A percentile compares a stretch with the other conserved stretches of the same genome.
Evolutionary conservation across 371 early-diverging fungal species (phyloP).

Genomic region (Mucor velutinosus): DNA sequence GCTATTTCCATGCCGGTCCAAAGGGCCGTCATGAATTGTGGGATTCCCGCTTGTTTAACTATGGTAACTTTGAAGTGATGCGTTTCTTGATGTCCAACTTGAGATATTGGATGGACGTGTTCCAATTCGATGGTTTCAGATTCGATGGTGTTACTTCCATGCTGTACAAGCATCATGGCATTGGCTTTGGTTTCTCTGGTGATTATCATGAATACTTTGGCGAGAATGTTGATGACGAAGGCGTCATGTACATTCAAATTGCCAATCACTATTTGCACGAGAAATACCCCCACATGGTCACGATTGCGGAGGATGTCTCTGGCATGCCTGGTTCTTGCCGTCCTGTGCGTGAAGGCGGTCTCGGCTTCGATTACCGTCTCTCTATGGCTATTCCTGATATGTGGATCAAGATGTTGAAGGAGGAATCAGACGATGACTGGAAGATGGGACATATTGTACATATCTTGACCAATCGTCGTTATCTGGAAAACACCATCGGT

Average conservation of each 20-base stretch:
- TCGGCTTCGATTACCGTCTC: slow-evolving; percentile 97
- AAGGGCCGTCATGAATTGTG: slow-evolving; percentile 91
- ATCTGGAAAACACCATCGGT: slow-evolving; percentile 87
- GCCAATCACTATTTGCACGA: slow-evolving; percentile 89
- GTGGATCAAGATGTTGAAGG: slow-evolving; percentile 98
- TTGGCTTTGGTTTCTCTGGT: slow-evolving; percentile 92
- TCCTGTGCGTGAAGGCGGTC: slow-evolving; percentile 88
- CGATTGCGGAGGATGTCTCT: slow-evolving; percentile 97
- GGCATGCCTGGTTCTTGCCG: slow-evolving; percentile 98
- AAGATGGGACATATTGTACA: slow-evolving; percentile 83
- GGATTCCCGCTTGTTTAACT: slow-evolving; percentile 95
- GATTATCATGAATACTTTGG: slow-evolving; percentile 94
- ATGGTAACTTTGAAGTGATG: slow-evolving; percentile 84
- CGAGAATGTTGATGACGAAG: slow-evolving; percentile 80
- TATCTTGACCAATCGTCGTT: slow-evolving; percentile 91
- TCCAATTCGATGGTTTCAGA: slow-evolving; percentile 94
- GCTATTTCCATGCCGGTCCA: slow-evolving; percentile 92
- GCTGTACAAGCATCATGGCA: slow-evolving; percentile 95
- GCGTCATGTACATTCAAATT: slow-evolving; percentile 85
- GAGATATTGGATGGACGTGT: slow-evolving; percentile 90
- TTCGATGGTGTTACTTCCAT: slow-evolving; percentile 98
- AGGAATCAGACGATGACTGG: slow-evolving; percentile 93
- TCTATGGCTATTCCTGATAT: slow-evolving; percentile 98
- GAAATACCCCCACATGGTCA: slow-evolving; percentile 77
- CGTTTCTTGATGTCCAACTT: slow-evolving; percentile 94